Conservation (phyloP, 257 asterid genomes). For the Rehmannia glutinosa region DNA sequence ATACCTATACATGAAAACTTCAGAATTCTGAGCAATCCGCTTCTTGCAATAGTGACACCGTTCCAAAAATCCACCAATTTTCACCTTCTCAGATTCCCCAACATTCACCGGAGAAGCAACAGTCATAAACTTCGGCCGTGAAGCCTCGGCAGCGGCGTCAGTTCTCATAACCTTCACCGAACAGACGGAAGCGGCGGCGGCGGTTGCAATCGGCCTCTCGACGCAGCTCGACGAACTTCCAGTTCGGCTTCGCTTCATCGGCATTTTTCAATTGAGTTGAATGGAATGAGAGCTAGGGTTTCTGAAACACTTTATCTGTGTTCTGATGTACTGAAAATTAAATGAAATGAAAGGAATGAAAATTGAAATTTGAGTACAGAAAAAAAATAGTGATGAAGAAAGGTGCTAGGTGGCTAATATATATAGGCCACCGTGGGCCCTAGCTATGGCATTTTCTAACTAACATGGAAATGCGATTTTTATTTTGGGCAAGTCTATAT, state of each 20-base stretch:
- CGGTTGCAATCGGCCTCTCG: neutral
- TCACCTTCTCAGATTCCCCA: constrained; percentile 3
- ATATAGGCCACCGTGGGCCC: too few species aligned
- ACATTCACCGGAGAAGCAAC: constrained; percentile 22
- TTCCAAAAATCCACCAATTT: constrained; percentile 37
- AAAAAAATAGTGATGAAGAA: neutral
- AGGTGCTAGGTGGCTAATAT: constrained; percentile 16
- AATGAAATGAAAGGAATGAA: neutral
- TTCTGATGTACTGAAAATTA: neutral
- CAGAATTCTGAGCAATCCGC: constrained; percentile 34
- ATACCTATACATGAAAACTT: constrained; percentile 62
- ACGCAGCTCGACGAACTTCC: constrained; percentile 19
- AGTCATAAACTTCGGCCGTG: constrained; percentile 15
- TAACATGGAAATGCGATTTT: too few species aligned
- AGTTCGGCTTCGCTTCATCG: constrained; percentile 31
- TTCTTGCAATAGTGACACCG: constrained; percentile 43
- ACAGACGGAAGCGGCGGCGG: neutral
- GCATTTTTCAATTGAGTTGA: constrained; percentile 16
- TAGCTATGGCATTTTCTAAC: too few species aligned
- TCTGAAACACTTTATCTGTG: neutral
- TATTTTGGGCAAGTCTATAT: too few species aligned
- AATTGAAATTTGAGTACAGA: neutral
- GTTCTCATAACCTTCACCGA: constrained; percentile 16
- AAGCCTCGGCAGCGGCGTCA: constrained; percentile 19
- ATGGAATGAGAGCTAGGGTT: constrained; percentile 25